These are phyloP conservation scores for Cercophora newfieldiana DNA, from an alignment of 495 filamentous ascomycete species.

Conservation along the genomic window DNA sequence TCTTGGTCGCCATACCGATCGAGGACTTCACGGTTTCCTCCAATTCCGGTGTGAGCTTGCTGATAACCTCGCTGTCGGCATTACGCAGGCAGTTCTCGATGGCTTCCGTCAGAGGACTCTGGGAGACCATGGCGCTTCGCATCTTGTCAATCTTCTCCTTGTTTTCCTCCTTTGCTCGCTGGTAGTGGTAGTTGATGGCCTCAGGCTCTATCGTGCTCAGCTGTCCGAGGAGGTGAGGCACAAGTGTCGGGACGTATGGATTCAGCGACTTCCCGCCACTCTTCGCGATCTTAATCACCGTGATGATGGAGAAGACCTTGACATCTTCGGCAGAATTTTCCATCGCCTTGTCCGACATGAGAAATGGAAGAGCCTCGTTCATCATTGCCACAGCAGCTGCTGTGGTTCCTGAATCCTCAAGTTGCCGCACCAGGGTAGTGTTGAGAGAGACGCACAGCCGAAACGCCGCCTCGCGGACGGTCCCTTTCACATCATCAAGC, in stretches of 20 bases:
- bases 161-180: constrained; percentile 84
- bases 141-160: constrained; percentile 83
- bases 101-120: constrained; percentile 90
- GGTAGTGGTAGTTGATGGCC: constrained; percentile 85
- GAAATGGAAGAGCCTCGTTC: constrained; percentile 79
- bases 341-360: constrained; percentile 84
- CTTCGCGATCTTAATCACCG: constrained; percentile 85
- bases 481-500: constrained; percentile 91
- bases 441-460: constrained; percentile 80
- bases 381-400: constrained; percentile 75
- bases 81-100: constrained; percentile 86
- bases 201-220: constrained; percentile 86
- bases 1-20: constrained; percentile 87
- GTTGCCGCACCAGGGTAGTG: constrained; percentile 74
- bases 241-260: constrained; percentile 76
- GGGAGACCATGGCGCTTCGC: constrained; percentile 73
- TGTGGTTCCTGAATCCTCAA: constrained; percentile 77
- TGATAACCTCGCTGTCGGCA: constrained; percentile 75
- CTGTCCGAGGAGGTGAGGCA: constrained; percentile 76
- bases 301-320: constrained; percentile 68
- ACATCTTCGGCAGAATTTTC: constrained; percentile 87
- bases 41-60: constrained; percentile 66
- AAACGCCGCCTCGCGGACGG: constrained; percentile 77
- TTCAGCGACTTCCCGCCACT: constrained; percentile 71
- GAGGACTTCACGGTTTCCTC: constrained; percentile 79